Evolutionary conservation across 805 yeast species (phyloP), one percentile per base, ranked within the genome.

Genomic region (Cyberlindnera samutprakarnensis): DNA sequence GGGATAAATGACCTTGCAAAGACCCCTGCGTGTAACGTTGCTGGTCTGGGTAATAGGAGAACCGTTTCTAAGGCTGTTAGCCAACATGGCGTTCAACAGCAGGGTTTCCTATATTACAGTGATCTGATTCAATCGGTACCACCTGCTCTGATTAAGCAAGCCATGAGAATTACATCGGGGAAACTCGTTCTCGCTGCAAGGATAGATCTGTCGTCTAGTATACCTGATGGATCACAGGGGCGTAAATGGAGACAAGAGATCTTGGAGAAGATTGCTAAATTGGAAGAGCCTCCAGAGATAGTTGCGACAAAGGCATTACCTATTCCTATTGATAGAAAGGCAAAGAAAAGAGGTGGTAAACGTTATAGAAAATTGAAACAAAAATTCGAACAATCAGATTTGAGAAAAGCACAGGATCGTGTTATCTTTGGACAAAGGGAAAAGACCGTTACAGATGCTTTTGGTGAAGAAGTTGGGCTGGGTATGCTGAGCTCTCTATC

Each of bases 281-380:
- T 86, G 20, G 68, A 75, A 17, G 74, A 77, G 6, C 92, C 96
- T 0, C 96, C 97, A 1, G 81, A 77, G 15, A 66, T 65, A 14
- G 58, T 61, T 14, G 70, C 68, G 2, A 62, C 70, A 12, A 76
- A 75, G 37, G 78, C 88, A 0, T 68, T 87, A 30, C 86, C 86
- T 0, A 54, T 77, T 6, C 79, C 90, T 0, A 61, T 70, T 13
- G 95, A 87, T 34, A 69, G 67, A 33, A 73, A 77, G 30, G 76
- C 90, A 5, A 84, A 85, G 57, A 83, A 78, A 44, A 66, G 98
- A 46, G 96, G 94, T 2, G 98, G 98, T 1, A 64, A 76, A 42
- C 61, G 90, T 35, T 68, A 81, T 44, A 66, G 95, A 31, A 87
- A 86, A 55, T 70, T 75, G 61, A 86, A 84, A 54, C 83, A 86